Conservation (phyloP, 2,329 filamentous ascomycete species). For the Chalaropsis thielavioides region DNA sequence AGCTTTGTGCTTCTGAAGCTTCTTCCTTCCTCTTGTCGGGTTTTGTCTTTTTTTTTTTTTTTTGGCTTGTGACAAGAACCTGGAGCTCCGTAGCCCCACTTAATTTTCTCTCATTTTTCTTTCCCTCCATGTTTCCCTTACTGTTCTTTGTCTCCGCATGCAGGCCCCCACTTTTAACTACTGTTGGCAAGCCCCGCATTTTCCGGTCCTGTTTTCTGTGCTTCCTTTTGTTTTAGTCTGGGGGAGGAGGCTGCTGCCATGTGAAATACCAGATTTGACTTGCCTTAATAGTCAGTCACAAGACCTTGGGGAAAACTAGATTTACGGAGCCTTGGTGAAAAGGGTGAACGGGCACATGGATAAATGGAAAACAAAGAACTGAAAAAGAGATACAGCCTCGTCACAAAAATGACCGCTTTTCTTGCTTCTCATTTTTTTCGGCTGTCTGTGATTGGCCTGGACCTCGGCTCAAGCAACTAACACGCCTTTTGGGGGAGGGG, state of each 20-base stretch:
- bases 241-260: too few species aligned
- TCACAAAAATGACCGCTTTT: neutral
- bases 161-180: neutral
- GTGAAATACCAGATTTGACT: too few species aligned
- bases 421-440: neutral
- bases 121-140: neutral
- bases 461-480: neutral
- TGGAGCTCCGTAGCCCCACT: neutral
- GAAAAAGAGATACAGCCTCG: neutral
- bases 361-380: neutral
- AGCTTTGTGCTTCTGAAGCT: neutral
- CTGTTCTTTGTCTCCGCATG: neutral
- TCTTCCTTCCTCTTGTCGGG: neutral
- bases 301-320: too few species aligned
- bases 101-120: neutral
- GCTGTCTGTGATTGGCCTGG: neutral
- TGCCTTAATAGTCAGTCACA: too few species aligned
- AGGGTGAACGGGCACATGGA: too few species aligned
- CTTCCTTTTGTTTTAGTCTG: too few species aligned
- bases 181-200: neutral
- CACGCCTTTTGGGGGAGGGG: neutral
- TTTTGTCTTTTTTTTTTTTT: neutral
- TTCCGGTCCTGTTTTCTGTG: too few species aligned
- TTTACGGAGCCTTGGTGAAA: too few species aligned
- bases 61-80: constrained; percentile 4